Evolutionary conservation across 2,329 filamentous ascomycete genomes (phyloP).

Genomic region (Thermothelomyces thermophilus): DNA sequence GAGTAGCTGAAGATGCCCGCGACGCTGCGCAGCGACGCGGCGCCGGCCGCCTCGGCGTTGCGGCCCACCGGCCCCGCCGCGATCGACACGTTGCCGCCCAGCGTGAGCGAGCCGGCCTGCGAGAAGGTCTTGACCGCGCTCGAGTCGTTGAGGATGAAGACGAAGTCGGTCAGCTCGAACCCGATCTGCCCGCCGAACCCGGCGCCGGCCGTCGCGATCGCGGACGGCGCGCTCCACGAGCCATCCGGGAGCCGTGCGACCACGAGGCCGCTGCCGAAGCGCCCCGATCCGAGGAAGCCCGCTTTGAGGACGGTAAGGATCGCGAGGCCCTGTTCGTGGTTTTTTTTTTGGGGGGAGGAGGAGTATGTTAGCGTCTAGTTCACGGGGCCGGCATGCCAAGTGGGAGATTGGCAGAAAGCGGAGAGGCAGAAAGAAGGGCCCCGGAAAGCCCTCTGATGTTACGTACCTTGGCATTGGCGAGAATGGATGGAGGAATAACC

Average conservation of each 20-base stretch:
- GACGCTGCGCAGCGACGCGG: slow-evolving; percentile 81
- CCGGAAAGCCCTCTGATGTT: background rate
- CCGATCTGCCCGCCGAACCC: slow-evolving; percentile 83
- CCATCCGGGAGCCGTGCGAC: slow-evolving; percentile 73
- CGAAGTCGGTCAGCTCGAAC: slow-evolving; percentile 86
- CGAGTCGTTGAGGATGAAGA: slow-evolving; percentile 94
- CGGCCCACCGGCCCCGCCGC: slow-evolving; percentile 89
- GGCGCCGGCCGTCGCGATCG: slow-evolving; percentile 72
- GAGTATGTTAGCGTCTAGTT: background rate
- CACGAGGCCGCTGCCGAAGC: slow-evolving; percentile 76
- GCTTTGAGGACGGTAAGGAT: slow-evolving; percentile 83
- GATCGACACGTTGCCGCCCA: slow-evolving; percentile 94
- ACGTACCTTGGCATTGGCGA: slow-evolving; percentile 80
- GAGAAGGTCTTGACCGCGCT: slow-evolving; percentile 89
- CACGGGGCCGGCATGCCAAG: background rate
- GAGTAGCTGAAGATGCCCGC: slow-evolving; percentile 94
- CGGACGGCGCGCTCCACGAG: slow-evolving; percentile 73
- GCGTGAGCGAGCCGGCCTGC: slow-evolving; percentile 81
- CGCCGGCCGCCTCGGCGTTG: slow-evolving; percentile 93
- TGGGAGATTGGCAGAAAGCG: background rate
- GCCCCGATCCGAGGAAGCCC: slow-evolving; percentile 75
- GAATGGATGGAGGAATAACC: slow-evolving; percentile 84
- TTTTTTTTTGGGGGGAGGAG: no score
- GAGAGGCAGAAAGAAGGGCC: background rate
- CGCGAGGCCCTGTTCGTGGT: slow-evolving; percentile 64